Evolutionary conservation across 768 basidiomycete species (phyloP), one percentile per base, ranked within the genome.

Genomic region (Paxillus involutus): DNA sequence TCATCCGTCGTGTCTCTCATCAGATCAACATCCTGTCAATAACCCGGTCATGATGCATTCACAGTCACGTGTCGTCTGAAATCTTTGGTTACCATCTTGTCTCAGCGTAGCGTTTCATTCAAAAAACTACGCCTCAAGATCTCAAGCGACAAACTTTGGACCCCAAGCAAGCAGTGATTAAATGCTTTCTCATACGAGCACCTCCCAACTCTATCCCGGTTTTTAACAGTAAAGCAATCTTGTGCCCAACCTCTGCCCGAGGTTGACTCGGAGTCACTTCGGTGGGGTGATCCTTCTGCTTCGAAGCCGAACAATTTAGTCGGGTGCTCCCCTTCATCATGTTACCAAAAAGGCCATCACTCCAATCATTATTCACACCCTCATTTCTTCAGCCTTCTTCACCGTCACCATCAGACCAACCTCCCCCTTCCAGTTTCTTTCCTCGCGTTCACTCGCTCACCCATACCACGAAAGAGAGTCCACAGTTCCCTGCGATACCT

Each of bases 321-420:
- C 4, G 26, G 17, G 33, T 58, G 26, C 47, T 58, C 46, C 53
- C 56, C 21, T 41, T 43, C 14, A 43, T 60, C 64, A 72, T 55
- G 57, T 78, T 79, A 75, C 67, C 76, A 44, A 80, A 77, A 67
- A 79, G 79, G 48, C 77, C 77, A 45, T 84, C 82, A 5, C 65
- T 84, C 52, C 80, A 80, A 62, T 75, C 79, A 53, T 72, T 84
- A 42, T 58, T 59, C 29, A 48, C 48, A 21, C 44, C 46, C 68
- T 81, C 61, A 71, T 77, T 43, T 77, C 79, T 55, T 70, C 80
- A 32, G 80, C 79, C 67, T 63, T 80, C 36, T 73, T 71, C 50
- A 64, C 3, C 24, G 3, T 51, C 62, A 37, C 52, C 63, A 26
- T 59, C 50, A 64, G 33, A 65, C 68, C 58, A 71, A 6, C 61